These are phyloP conservation scores for Baorangia bicolor DNA, from an alignment of 768 basidiomycete genomes.

Conservation along the genomic window DNA sequence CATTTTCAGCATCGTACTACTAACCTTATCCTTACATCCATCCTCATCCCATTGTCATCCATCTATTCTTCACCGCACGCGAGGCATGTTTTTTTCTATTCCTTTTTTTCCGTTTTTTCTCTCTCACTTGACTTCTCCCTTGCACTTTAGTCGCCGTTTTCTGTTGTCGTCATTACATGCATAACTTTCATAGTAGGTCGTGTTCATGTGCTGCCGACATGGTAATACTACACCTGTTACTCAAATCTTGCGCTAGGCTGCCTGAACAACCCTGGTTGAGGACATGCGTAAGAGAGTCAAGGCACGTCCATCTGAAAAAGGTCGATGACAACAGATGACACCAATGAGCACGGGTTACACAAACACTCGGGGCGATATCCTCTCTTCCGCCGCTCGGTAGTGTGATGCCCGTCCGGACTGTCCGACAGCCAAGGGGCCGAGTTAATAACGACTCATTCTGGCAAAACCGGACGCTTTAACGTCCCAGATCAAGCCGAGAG, in stretches of 20 bases:
- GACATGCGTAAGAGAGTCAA: background rate
- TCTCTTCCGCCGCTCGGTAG: no score
- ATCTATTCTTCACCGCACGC: background rate
- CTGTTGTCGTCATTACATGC: conserved; percentile 10
- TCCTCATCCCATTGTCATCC: background rate
- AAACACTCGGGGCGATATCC: no score
- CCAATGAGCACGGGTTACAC: no score
- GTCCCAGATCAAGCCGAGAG: no score
- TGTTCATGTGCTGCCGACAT: conserved; percentile 8
- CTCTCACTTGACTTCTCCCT: background rate
- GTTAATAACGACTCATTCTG: no score
- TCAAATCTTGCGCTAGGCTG: background rate
- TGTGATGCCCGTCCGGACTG: no score
- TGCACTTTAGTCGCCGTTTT: background rate
- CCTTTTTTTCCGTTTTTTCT: background rate
- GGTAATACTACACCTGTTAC: conserved; percentile 7
- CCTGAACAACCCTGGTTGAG: background rate
- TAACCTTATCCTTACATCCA: conserved; percentile 16
- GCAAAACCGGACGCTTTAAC: no score
- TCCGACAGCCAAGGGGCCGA: no score
- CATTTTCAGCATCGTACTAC: conserved; percentile 19
- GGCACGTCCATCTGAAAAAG: no score
- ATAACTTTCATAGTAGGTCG: background rate
- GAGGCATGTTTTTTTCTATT: background rate
- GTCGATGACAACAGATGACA: no score